These are phyloP conservation scores for Orbilia ellipsospora DNA, from an alignment of 2,329 filamentous ascomycete species.

Conservation along the genomic window DNA sequence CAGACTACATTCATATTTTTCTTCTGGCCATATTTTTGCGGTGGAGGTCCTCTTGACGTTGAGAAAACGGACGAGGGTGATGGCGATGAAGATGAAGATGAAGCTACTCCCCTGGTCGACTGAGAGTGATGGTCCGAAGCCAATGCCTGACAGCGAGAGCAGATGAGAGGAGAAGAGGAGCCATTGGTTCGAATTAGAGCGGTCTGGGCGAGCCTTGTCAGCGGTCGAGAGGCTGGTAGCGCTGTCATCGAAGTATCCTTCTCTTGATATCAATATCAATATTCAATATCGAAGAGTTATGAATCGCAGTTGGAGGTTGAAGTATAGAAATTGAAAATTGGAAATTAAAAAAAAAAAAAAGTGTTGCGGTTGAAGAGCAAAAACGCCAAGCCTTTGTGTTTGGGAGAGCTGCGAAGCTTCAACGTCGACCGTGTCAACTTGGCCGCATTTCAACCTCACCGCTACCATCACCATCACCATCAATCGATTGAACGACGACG, in stretches of 20 bases:
- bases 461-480: not conserved
- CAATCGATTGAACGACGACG: not conserved
- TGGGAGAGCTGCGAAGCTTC: conserved; percentile 1
- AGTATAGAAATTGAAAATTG: too few species aligned
- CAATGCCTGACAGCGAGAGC: conserved; percentile 25
- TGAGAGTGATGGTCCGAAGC: not conserved
- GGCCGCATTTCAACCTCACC: not conserved
- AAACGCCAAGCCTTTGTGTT: conserved; percentile 29
- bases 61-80: not conserved
- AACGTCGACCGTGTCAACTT: conserved; percentile 38
- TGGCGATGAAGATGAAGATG: not conserved
- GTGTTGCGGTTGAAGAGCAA: conserved; percentile 27
- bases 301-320: too few species aligned
- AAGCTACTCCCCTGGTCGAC: too few species aligned
- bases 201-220: conserved; percentile 31
- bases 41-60: not conserved
- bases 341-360: conserved; percentile 14
- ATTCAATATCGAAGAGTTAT: too few species aligned
- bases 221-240: conserved; percentile 32
- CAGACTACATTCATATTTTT: conserved; percentile 26
- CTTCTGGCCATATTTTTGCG: too few species aligned
- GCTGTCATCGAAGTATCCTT: conserved; percentile 27
- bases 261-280: too few species aligned
- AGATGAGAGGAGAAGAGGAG: conserved; percentile 16
- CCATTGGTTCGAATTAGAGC: conserved; percentile 24